Evolutionary conservation across 148 eudicot genomes (phyloP), one percentile per base, ranked within the genome.

Genomic region (Beta vulgaris): DNA sequence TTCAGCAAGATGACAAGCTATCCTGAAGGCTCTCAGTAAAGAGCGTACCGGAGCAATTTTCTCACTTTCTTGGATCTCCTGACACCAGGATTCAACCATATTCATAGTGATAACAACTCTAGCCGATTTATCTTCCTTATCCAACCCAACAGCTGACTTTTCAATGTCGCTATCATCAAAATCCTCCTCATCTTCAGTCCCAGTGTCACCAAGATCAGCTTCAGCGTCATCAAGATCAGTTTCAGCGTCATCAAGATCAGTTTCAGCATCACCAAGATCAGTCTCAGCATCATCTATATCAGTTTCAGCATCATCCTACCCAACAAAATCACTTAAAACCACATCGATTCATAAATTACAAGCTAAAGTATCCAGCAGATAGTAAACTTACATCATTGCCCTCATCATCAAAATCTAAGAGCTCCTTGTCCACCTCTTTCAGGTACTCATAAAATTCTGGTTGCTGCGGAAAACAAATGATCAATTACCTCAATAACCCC

Each of bases 1-100:
- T 76, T 93, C 97, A 32, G 98, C 99, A 77, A 88, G 91, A 82
- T 96, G 99, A 82, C 99, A 96, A 68, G 99, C 98, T 72, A 79
- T 81, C 66, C 89, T 89, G 69, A 87, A 96, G 72, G 97, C 99
- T 82, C 82, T 92, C 81, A 96, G 59, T 37, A 96, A 84, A 65
- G 91, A 87, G 53, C 97, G 91, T 65, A 96, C 76, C 42, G 98
- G 88, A 35, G 89, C 88, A 57, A 92, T 46, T 81, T 84, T 96
- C 53, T 80, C 76, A 61, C 80, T 81, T 68, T 85, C 87, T 34
- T 67, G 78, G 71, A 93, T 83, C 60, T 84, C 82, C 32, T 80
- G 79, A 80, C 92, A 87, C 99, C 99, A 96, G 11, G 97, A 78
- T 76, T 91, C 90, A 69, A 92, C 98, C 99, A 96, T 92, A 23